These are phyloP conservation scores for Sphaerostilbella broomeana DNA, from an alignment of 2,329 filamentous ascomycete genomes.

Conservation along the genomic window DNA sequence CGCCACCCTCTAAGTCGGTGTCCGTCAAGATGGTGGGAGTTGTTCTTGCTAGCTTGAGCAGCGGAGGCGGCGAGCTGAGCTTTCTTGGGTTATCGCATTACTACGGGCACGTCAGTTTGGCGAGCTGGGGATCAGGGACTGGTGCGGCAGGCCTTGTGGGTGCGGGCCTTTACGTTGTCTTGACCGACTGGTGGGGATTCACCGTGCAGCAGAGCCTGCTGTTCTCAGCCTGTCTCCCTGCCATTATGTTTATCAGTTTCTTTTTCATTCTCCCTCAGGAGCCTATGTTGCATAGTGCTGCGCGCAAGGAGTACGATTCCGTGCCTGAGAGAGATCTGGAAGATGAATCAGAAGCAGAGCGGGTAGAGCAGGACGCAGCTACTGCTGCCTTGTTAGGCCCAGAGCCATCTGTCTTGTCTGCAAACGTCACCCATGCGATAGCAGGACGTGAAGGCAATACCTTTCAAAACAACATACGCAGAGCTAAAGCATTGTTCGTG, in stretches of 20 bases:
- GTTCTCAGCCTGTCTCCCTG: conserved; percentile 70
- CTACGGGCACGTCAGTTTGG: conserved; percentile 80
- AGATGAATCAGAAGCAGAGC: conserved; percentile 30
- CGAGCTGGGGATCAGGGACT: conserved; percentile 88
- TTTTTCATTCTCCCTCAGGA: conserved; percentile 70
- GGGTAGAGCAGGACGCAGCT: conserved; percentile 30
- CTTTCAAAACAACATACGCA: conserved; percentile 51
- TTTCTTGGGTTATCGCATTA: conserved; percentile 90
- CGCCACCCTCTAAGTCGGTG: conserved; percentile 60
- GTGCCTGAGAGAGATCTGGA: conserved; percentile 38
- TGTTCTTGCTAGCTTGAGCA: conserved; percentile 75
- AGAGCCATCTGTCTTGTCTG: conserved; percentile 26
- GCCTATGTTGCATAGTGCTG: conserved; percentile 46
- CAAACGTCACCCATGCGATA: conserved; percentile 17
- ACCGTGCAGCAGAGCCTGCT: conserved; percentile 69
- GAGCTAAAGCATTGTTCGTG: conserved; percentile 64
- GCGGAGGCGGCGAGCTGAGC: conserved; percentile 81
- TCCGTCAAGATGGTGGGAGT: conserved; percentile 75
- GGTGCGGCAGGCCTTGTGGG: conserved; percentile 83
- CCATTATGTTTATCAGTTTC: conserved; percentile 79
- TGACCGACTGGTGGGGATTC: conserved; percentile 74
- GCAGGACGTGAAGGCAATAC: conserved; percentile 25
- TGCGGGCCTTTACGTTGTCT: conserved; percentile 77
- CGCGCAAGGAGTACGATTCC: conserved; percentile 47
- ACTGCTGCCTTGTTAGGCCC: conserved; percentile 45